Conservation (phyloP, 192 early-diverging fungal species). For the Dimargaris xerosporica region DNA sequence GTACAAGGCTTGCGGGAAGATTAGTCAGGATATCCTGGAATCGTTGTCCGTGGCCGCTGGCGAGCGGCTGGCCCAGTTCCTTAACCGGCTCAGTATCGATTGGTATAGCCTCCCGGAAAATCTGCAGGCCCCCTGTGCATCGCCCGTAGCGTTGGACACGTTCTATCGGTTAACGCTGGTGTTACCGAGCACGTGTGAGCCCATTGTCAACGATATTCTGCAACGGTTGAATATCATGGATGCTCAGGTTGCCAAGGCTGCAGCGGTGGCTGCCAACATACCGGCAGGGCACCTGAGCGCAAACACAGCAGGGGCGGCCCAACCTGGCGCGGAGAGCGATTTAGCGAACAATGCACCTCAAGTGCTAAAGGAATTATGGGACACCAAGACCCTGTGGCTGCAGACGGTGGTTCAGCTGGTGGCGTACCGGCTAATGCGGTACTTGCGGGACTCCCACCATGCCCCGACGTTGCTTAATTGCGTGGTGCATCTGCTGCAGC, state of each 20-base stretch:
- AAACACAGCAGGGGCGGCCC: no score
- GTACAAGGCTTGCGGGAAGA: constrained; percentile 47
- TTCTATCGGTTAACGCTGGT: constrained; percentile 60
- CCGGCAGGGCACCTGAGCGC: no score
- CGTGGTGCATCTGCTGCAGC: constrained; percentile 48
- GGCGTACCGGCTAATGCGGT: constrained; percentile 54
- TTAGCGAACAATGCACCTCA: constrained; percentile 5
- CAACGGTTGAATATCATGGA: constrained; percentile 55
- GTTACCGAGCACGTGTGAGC: constrained; percentile 56
- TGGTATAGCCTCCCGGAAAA: constrained; percentile 40
- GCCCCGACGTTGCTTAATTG: constrained; percentile 49
- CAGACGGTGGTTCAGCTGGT: constrained; percentile 59
- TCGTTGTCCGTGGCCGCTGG: constrained; percentile 49
- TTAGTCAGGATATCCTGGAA: constrained; percentile 51
- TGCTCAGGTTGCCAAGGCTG: constrained; percentile 31
- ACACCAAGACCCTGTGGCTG: constrained; percentile 42
- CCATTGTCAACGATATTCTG: constrained; percentile 55
- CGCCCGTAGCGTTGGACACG: constrained; percentile 58
- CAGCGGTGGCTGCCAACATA: no score
- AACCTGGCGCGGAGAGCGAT: no score
- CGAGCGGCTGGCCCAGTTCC: constrained; percentile 44
- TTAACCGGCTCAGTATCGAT: constrained; percentile 62
- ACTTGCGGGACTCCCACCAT: constrained; percentile 53
- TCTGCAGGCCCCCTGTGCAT: constrained; percentile 44
- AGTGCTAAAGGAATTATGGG: constrained; percentile 22